Evolutionary conservation across 1,139 yeast species (phyloP), one percentile per base, ranked within the genome.

Genomic region (Geotrichum phurueaensis): DNA sequence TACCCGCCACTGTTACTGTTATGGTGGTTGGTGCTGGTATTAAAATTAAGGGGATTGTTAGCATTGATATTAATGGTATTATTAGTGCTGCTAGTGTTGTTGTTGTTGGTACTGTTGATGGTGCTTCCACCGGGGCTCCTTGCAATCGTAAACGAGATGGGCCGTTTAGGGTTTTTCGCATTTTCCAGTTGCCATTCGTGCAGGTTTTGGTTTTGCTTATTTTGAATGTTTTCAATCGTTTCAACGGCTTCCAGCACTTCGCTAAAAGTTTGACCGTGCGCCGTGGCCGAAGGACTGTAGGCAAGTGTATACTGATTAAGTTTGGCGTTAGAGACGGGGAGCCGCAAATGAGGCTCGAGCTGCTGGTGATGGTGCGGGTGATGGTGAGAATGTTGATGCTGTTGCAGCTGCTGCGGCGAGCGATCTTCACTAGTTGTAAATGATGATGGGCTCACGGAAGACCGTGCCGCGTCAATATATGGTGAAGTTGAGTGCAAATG

Each of bases 171-270:
- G 7, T 56, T 57, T 6, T 45, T 33, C 3, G 62, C 36, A 9
- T 43, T 27, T 9, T 56, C 62, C 2, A 50, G 54, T n/a, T 50
- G 54, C 60, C 62, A 57, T 47, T 54, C 60, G 47, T 39, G 23
- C 33, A 43, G 53, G 23, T 45, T 33, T 20, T 31, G 54, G 12
- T 22, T 58, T 22, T 31, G 53, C 18, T 57, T 48, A 12, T 59
- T 59, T 48, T 64, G 68, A 18, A 67, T 63, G 2, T 60, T 57
- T 12, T 69, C 66, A 33, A 68, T 39, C 5, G 18, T 59, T 50
- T 64, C 68, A 15, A 67, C 64, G 1, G 62, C 59, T 10, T 69
- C 66, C 36, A 68, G 60, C n/a, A 68, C 64, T 25, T 68, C 71
- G 6, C 65, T 60, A 23, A 68, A 60, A 48, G 64, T 63, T 43